Evolutionary conservation across 352 stramenopile genomes (phyloP), one percentile per base, ranked within the genome.

Genomic region (Blastocystis sp.): DNA sequence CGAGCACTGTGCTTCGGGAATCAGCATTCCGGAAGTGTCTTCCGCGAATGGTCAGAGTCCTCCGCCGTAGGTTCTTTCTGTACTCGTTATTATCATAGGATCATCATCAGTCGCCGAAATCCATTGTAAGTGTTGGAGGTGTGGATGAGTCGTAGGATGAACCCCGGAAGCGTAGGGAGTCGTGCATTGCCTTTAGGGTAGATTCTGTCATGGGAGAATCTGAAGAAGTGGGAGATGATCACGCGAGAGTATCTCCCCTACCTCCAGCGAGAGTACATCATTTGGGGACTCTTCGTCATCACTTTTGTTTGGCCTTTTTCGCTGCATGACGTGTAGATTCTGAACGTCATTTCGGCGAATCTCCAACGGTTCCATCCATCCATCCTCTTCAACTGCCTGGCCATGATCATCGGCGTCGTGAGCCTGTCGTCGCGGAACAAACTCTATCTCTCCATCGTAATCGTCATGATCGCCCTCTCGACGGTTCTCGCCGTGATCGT

Each of bases 121-220:
- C 74, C 74, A 41, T 17, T 84, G 74, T 84, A 56, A 0, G 4
- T 34, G 5, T 2, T 2, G 21, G n/a, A 69, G 34, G 40, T 41
- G 21, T 10, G 56, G 56, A 71, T 84, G 3, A 84, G 53, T 52
- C 10, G 52, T 84, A 84, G 74, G 41, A 84, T 84, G 74, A 66
- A 21, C 1, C 74, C 74, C n/a, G 74, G 74, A 67, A 84, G 74
- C 70, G 74, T 84, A 84, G 38, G 0, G 1, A 23, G 19, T 52
- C 10, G 3, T 53, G 9, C 2, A 67, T 45, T 70, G 21, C 45
- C 5, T 56, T 59, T 11, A 53, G 28, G 53, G 69, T 84, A 84
- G 74, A 84, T 84, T 23, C 60, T 84, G 11, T 84, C 74, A 2
- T 84, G 74, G 74, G 74, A 84, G 10, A 84, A 84, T 67, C 34